These are phyloP conservation scores for Aspergillus puulaauensis DNA, from an alignment of 2,329 filamentous ascomycete species.

Conservation along the genomic window DNA sequence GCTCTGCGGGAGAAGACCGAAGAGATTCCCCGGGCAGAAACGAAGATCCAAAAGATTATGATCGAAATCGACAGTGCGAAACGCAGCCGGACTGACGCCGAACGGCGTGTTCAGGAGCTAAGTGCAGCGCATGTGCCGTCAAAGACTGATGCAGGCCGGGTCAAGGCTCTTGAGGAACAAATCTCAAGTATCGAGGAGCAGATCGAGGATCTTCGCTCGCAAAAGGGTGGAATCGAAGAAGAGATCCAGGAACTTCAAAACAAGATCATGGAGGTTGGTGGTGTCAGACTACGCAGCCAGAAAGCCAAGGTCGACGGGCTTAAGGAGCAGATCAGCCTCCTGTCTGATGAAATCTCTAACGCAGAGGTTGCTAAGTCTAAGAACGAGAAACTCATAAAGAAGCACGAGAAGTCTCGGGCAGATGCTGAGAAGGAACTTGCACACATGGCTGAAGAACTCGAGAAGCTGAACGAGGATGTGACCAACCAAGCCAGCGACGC, in stretches of 20 bases:
- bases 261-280: slow-evolving; percentile 98
- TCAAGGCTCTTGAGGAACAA: slow-evolving; percentile 72
- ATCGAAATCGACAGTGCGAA: slow-evolving; percentile 86
- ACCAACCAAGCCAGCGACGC: slow-evolving; percentile 73
- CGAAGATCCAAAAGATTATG: slow-evolving; percentile 83
- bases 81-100: slow-evolving; percentile 78
- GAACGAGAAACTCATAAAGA: slow-evolving; percentile 85
- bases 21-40: slow-evolving; percentile 81
- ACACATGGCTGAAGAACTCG: slow-evolving; percentile 68
- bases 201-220: slow-evolving; percentile 73
- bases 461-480: slow-evolving; percentile 76
- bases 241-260: slow-evolving; percentile 92
- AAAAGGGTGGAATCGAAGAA: slow-evolving; percentile 85
- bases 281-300: slow-evolving; percentile 86
- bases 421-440: slow-evolving; percentile 80
- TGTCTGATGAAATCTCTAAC: slow-evolving; percentile 78
- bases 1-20: slow-evolving; percentile 70
- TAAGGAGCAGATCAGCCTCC: slow-evolving; percentile 78
- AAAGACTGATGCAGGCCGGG: slow-evolving; percentile 73
- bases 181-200: slow-evolving; percentile 74
- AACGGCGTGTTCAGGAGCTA: slow-evolving; percentile 83
- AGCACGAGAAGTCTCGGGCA: slow-evolving; percentile 78
- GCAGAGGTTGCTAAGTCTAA: slow-evolving; percentile 88
- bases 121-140: slow-evolving; percentile 77
- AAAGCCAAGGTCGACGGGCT: slow-evolving; percentile 86